phyloP scores from a whole-genome alignment of 805 yeast species.

The Zygosaccharomyces lentus region DNA sequence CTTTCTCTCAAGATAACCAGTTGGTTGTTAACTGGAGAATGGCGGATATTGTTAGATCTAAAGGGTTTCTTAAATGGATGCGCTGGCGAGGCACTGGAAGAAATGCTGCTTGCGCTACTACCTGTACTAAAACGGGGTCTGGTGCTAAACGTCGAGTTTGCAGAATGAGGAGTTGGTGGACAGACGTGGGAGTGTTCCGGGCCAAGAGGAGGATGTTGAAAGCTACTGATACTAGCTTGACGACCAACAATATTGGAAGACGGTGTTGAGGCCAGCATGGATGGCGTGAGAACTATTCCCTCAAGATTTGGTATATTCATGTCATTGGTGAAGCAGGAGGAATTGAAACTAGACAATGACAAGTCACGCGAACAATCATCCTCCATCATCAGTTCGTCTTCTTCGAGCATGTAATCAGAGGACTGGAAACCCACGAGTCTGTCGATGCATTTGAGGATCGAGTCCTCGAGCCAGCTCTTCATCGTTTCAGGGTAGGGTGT shows the following conservation, averaged over 20 bases:
- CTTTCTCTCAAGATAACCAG: slow-evolving; percentile 13
- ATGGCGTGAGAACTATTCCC: slow-evolving; percentile 4
- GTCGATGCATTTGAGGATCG: slow-evolving; percentile 16
- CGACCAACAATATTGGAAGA: not conserved
- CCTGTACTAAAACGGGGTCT: slow-evolving; percentile 12
- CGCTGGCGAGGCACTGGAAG: slow-evolving; percentile 8
- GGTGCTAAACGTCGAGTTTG: slow-evolving; percentile 12
- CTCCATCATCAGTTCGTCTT: slow-evolving; percentile 1
- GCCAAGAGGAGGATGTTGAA: not conserved
- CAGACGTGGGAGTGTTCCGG: not conserved
- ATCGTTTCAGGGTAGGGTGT: slow-evolving; percentile 10
- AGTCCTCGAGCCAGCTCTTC: slow-evolving; percentile 11
- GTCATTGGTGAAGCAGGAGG: slow-evolving; percentile 9
- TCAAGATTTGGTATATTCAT: slow-evolving; percentile 2
- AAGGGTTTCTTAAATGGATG: slow-evolving; percentile 6
- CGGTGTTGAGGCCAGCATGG: not conserved
- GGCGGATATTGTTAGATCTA: slow-evolving; percentile 9
- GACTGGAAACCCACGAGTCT: slow-evolving; percentile 16
- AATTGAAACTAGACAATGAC: slow-evolving; percentile 6
- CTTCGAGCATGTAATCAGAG: slow-evolving; percentile 1
- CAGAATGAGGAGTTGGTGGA: slow-evolving; percentile 14
- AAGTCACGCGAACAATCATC: slow-evolving; percentile 1
- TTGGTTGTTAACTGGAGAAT: slow-evolving; percentile 8
- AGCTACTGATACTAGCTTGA: not conserved
- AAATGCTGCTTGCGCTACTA: slow-evolving; percentile 13